Evolutionary conservation across 352 stramenopile genomes (phyloP).

Genomic region (Phytophthora brassicae): DNA sequence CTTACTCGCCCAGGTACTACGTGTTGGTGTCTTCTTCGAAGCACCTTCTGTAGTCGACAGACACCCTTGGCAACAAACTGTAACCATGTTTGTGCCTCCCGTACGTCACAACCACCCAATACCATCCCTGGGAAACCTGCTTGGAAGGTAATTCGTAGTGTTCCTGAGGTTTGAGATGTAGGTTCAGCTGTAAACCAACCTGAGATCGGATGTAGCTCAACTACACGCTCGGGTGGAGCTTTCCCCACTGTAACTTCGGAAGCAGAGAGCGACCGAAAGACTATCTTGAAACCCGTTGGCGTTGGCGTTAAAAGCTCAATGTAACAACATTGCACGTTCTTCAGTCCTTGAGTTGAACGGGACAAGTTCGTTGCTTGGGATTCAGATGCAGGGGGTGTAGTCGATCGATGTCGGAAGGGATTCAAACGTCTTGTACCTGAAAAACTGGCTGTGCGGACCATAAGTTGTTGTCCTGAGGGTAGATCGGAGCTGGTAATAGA

Average conservation of each 20-base stretch:
- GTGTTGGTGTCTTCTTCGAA: slow-evolving; percentile 12
- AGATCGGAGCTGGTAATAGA: slow-evolving; percentile 10
- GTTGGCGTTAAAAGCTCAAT: slow-evolving; percentile 33
- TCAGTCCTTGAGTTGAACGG: not conserved
- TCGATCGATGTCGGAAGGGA: slow-evolving; percentile 11
- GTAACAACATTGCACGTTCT: slow-evolving; percentile 36
- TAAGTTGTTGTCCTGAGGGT: slow-evolving; percentile 19
- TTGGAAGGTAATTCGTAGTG: slow-evolving; percentile 28
- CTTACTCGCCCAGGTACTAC: slow-evolving; percentile 11
- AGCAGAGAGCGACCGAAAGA: slow-evolving; percentile 22
- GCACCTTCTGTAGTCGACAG: slow-evolving; percentile 24
- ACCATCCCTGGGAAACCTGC: slow-evolving; percentile 17
- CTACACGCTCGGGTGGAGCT: slow-evolving; percentile 17
- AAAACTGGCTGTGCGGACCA: slow-evolving; percentile 38
- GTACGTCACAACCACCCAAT: slow-evolving; percentile 14
- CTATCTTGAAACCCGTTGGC: slow-evolving; percentile 18
- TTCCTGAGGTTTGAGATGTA: not conserved
- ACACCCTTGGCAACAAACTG: slow-evolving; percentile 26
- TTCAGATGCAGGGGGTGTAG: not conserved
- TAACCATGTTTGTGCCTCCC: slow-evolving; percentile 19
- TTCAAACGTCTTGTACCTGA: slow-evolving; percentile 18
- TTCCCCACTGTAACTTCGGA: slow-evolving; percentile 24
- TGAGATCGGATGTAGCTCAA: slow-evolving; percentile 25
- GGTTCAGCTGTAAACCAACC: slow-evolving; percentile 27
- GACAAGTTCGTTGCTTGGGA: not conserved